Evolutionary conservation across 2,329 filamentous ascomycete species (phyloP).

Genomic region (Monilinia fructigena): DNA sequence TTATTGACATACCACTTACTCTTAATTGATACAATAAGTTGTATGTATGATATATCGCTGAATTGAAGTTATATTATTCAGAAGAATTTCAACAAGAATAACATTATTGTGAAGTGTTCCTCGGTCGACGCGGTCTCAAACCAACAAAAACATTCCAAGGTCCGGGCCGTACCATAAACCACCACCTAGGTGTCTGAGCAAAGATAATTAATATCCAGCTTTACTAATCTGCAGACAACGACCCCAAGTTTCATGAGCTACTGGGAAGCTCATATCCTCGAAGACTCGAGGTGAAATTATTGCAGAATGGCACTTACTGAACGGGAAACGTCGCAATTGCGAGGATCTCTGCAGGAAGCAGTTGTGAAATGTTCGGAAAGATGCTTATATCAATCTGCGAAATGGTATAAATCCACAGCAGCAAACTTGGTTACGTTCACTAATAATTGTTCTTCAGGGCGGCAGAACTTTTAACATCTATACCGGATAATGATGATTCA

Average conservation of each 20-base stretch:
- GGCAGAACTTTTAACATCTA: conserved; percentile 85
- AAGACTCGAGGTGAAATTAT: not conserved
- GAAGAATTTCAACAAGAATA: not conserved
- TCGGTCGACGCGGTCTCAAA: conserved; percentile 7
- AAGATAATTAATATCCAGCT: not conserved
- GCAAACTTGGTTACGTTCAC: conserved; percentile 1
- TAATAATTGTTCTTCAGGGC: conserved; percentile 59
- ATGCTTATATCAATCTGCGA: conserved; percentile 92
- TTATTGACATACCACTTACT: too few relatives aligned
- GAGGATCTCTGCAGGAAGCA: conserved; percentile 76
- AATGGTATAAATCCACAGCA: conserved; percentile 64
- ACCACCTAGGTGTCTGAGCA: not conserved
- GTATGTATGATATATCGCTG: not conserved
- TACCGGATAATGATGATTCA: conserved; percentile 56
- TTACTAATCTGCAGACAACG: conserved; percentile 7
- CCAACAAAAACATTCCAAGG: not conserved
- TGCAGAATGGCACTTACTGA: conserved; percentile 47
- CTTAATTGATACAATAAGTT: too few relatives aligned
- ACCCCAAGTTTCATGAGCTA: conserved; percentile 6
- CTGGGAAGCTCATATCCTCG: not conserved
- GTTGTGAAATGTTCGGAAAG: conserved; percentile 89
- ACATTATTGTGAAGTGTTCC: not conserved
- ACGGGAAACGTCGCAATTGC: conserved; percentile 51
- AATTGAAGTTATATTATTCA: not conserved
- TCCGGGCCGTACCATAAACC: conserved; percentile 4